Percentiles rank a stretch among this genome's conserved stretches.
These are phyloP conservation scores for Diaporthe citriasiana DNA, from an alignment of 2,329 filamentous ascomycete species.

Conservation along the genomic window DNA sequence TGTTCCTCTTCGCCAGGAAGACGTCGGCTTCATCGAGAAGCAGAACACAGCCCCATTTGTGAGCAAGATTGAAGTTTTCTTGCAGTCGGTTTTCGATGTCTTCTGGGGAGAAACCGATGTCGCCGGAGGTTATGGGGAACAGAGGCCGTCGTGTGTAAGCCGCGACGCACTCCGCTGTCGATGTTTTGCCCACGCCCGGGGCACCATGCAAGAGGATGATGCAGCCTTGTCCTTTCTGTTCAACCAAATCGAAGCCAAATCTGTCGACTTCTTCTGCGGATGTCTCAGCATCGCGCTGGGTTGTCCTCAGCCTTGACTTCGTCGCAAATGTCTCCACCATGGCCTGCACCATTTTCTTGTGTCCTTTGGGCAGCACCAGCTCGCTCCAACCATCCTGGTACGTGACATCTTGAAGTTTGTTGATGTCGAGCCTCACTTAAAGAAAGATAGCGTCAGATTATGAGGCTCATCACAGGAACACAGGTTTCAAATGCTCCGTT, in stretches of 20 bases:
- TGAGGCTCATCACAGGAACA: not conserved
- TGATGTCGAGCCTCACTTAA: not conserved
- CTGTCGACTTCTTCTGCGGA: not conserved
- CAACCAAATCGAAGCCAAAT: not conserved
- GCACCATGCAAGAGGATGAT: not conserved
- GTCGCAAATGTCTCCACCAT: not conserved
- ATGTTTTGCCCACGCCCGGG: not conserved
- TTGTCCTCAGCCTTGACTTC: not conserved
- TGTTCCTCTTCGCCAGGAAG: constrained; percentile 26
- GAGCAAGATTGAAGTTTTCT: constrained; percentile 43
- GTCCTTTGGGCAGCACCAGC: not conserved
- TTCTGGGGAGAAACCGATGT: constrained; percentile 51
- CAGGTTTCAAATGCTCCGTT: not conserved
- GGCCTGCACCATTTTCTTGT: not conserved
- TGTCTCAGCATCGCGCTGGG: not conserved
- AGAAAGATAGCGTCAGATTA: not conserved
- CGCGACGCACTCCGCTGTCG: constrained; percentile 18
- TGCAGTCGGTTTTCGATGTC: constrained; percentile 50
- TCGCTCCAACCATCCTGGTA: not conserved
- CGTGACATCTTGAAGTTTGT: not conserved
- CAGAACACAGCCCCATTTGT: constrained; percentile 46
- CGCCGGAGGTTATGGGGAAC: constrained; percentile 42
- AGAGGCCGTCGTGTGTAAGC: constrained; percentile 12
- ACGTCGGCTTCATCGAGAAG: constrained; percentile 44
- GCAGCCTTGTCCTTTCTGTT: not conserved